Base-by-base conservation (phyloP, 2,329 filamentous ascomycete species). In the Rhynchosporium agropyri region DNA sequence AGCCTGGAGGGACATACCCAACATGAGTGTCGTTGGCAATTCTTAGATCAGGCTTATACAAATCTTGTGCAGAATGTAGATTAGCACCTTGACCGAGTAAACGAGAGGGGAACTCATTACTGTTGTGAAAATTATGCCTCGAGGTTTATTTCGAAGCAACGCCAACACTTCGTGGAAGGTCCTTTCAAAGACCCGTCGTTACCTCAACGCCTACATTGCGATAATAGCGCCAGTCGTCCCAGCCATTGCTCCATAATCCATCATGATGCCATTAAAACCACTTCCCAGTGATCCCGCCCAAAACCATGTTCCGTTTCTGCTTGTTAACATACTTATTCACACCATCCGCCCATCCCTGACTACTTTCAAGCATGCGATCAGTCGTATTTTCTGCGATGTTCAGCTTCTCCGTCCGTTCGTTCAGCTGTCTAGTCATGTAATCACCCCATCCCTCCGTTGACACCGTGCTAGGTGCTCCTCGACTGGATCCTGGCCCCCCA, bases 381-480 rank as follows among this genome's bases (percentile, higher is more conserved):
- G 98, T 92, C 54, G 81, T 88, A 71, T 98, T 94, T 2, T 89
- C 89, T 77, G 94, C 88, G 4, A 96, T 79, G 50, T 88, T 89
- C 63, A 99, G 79, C 72, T 89, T 92, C 78, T 98, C 92, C 0
- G 95, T 97, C 57, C 95, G 80, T 77, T 98, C 93, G 70, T 96
- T 92, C 51, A 99, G 77, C 75, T 96, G 91, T 42, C 93, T 83
- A 9, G 90, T 88, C 76, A 98, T 87, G 73, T 96, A 98, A 49
- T 92, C 87, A 71, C 85, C 85, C 85, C 86, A 89, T 0, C 84
- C 84, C 69, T 96, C 87, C 2, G 60, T 65, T 12, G 63, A 64
- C 15, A 68, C 65, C 64, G 74, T 72, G 60, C 78, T 69, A 8
- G 69, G 68, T 0, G 61, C 48, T 33, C 28, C 40, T 33, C 64